phyloP scores from a whole-genome alignment of 2,329 filamentous ascomycete species.

The Knufia fluminis region DNA sequence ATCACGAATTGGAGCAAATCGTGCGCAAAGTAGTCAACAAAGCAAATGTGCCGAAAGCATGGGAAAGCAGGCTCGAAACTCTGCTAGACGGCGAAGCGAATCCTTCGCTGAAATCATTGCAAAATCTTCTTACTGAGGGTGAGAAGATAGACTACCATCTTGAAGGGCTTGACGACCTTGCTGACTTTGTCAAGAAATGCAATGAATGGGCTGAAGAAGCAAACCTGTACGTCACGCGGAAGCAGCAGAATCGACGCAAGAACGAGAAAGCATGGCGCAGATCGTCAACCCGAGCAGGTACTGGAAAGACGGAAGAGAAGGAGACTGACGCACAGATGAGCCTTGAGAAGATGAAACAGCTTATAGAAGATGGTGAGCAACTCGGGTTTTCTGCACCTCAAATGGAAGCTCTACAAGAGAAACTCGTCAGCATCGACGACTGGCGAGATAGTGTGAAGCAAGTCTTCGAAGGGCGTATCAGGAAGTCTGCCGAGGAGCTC shows the following conservation, averaged over 20 bases:
- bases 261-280: conserved; percentile 81
- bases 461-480: conserved; percentile 57
- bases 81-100: conserved; percentile 73
- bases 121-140: conserved; percentile 78
- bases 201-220: conserved; percentile 98
- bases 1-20: conserved; percentile 57
- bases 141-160: conserved; percentile 92
- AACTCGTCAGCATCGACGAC: conserved; percentile 70
- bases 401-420: conserved; percentile 74
- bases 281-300: conserved; percentile 56
- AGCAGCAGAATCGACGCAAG: conserved; percentile 94
- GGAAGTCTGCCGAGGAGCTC: conserved; percentile 61
- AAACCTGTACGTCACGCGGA: conserved; percentile 89
- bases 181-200: conserved; percentile 86
- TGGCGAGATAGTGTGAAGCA: conserved; percentile 70
- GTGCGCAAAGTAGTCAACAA: conserved; percentile 77
- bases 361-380: conserved; percentile 73
- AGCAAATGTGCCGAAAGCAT: conserved; percentile 72
- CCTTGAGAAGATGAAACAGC: conserved; percentile 75
- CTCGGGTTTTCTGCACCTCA: conserved; percentile 91
- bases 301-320: conserved; percentile 65
- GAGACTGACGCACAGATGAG: conserved; percentile 71
- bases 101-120: conserved; percentile 77
- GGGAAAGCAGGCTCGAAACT: conserved; percentile 83
- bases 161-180: conserved; percentile 69